These are phyloP conservation scores for Blastobotrys capitulatus DNA, from an alignment of 1,139 yeast genomes.

Conservation along the genomic window DNA sequence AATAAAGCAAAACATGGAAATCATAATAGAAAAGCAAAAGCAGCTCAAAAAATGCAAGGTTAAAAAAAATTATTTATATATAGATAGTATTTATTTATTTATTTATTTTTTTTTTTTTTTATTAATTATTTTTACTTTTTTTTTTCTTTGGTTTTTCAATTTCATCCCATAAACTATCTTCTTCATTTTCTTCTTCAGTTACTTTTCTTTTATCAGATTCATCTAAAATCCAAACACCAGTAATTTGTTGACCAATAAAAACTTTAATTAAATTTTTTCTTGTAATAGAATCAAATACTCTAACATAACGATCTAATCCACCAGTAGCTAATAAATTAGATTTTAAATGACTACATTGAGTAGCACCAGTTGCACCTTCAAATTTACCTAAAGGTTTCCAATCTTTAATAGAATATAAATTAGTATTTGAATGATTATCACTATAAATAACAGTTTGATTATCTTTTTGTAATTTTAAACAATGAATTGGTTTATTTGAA, in stretches of 20 bases:
- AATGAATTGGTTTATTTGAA: constrained; percentile 21
- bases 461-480: constrained; percentile 16
- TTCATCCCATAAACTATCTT: constrained; percentile 31
- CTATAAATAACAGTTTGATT: constrained; percentile 21
- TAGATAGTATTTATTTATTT: not conserved
- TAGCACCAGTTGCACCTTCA: constrained; percentile 29
- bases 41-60: constrained; percentile 44
- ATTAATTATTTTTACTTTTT: constrained; percentile 17
- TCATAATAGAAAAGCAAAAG: constrained; percentile 59
- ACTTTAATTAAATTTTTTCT: constrained; percentile 65
- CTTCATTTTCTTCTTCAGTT: constrained; percentile 25
- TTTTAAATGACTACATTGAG: constrained; percentile 21
- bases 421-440: constrained; percentile 24
- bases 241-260: constrained; percentile 69
- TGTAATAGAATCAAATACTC: constrained; percentile 60
- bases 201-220: constrained; percentile 18
- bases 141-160: constrained; percentile 18
- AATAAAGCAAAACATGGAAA: constrained; percentile 55
- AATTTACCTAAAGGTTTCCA: constrained; percentile 21
- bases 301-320: constrained; percentile 79
- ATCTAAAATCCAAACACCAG: constrained; percentile 46
- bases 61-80: not conserved
- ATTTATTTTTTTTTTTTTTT: constrained; percentile 1
- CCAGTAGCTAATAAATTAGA: constrained; percentile 48
- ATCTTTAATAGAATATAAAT: constrained; percentile 18